Evolutionary conservation across 2,329 filamentous ascomycete species (phyloP).

Genomic region (Penicillium concentricum): DNA sequence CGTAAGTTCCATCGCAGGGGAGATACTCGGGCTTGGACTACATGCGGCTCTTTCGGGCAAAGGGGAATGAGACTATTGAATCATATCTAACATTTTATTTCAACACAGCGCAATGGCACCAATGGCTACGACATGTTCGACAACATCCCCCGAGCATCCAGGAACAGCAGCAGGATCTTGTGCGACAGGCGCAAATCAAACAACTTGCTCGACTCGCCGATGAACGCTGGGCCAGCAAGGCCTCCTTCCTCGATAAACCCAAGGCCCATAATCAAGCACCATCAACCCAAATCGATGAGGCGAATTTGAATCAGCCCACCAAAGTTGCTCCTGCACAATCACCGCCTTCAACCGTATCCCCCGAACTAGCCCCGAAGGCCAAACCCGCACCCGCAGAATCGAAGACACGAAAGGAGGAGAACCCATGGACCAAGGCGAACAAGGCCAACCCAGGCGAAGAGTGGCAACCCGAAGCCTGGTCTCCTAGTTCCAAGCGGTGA

Average conservation of each 20-base stretch:
- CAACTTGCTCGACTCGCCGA: conserved; percentile 60
- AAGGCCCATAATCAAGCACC: conserved; percentile 50
- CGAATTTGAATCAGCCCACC: conserved; percentile 37
- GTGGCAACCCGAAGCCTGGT: conserved; percentile 69
- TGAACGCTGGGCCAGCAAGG: conserved; percentile 60
- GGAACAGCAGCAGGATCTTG: conserved; percentile 59
- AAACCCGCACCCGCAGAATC: conserved; percentile 9
- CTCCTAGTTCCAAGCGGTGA: conserved; percentile 46
- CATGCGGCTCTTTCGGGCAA: not conserved
- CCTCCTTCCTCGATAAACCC: conserved; percentile 59
- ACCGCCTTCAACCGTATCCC: not conserved
- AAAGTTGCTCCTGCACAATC: conserved; percentile 27
- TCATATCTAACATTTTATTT: conserved; percentile 14
- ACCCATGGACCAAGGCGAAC: conserved; percentile 61
- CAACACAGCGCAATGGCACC: conserved; percentile 61
- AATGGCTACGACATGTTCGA: conserved; percentile 65
- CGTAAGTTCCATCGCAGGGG: conserved; percentile 42
- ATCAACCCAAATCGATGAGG: conserved; percentile 45
- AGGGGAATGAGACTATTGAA: not conserved
- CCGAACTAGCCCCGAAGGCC: not conserved
- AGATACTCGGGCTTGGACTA: not conserved
- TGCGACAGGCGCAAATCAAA: conserved; percentile 59
- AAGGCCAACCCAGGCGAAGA: conserved; percentile 57
- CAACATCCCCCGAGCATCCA: conserved; percentile 54
- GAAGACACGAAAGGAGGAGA: conserved; percentile 22